These are phyloP conservation scores for Exophiala dermatitidis DNA, from an alignment of 2,329 filamentous ascomycete genomes.

Conservation along the genomic window DNA sequence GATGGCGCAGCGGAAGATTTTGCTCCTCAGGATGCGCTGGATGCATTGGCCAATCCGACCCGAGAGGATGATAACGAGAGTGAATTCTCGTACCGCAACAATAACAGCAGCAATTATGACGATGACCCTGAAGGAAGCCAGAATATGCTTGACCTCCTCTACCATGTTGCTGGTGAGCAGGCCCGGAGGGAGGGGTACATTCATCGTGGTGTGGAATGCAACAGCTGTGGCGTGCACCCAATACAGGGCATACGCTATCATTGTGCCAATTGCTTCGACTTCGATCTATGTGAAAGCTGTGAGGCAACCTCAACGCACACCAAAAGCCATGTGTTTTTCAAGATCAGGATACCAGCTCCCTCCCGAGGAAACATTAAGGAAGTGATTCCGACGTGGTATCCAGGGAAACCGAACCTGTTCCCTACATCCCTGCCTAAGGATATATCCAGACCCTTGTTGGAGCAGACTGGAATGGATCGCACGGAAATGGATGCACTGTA, in stretches of 20 bases:
- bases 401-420: slow-evolving; percentile 71
- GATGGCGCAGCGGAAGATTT: slow-evolving; percentile 14
- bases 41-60: slow-evolving; percentile 29
- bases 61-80: slow-evolving; percentile 41
- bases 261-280: slow-evolving; percentile 92
- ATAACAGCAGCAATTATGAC: slow-evolving; percentile 27
- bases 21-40: slow-evolving; percentile 13
- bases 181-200: slow-evolving; percentile 81
- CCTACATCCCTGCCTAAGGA: slow-evolving; percentile 58
- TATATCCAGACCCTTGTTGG: slow-evolving; percentile 61
- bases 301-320: slow-evolving; percentile 65
- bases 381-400: slow-evolving; percentile 78
- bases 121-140: slow-evolving; percentile 50
- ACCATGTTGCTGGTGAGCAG: slow-evolving; percentile 89
- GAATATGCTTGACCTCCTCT: slow-evolving; percentile 76
- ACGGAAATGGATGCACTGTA: slow-evolving; percentile 87
- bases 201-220: slow-evolving; percentile 86
- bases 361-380: slow-evolving; percentile 59
- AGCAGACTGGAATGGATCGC: slow-evolving; percentile 71
- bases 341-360: slow-evolving; percentile 82
- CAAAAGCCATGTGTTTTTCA: slow-evolving; percentile 95
- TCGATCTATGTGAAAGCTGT: slow-evolving; percentile 89
- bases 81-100: slow-evolving; percentile 36
- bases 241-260: slow-evolving; percentile 90
- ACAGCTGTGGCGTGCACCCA: slow-evolving; percentile 76